A percentile compares a stretch with the other conserved stretches of the same genome.
These are phyloP conservation scores for Alternaria alternata DNA, from an alignment of 2,329 filamentous ascomycete species.

Conservation along the genomic window DNA sequence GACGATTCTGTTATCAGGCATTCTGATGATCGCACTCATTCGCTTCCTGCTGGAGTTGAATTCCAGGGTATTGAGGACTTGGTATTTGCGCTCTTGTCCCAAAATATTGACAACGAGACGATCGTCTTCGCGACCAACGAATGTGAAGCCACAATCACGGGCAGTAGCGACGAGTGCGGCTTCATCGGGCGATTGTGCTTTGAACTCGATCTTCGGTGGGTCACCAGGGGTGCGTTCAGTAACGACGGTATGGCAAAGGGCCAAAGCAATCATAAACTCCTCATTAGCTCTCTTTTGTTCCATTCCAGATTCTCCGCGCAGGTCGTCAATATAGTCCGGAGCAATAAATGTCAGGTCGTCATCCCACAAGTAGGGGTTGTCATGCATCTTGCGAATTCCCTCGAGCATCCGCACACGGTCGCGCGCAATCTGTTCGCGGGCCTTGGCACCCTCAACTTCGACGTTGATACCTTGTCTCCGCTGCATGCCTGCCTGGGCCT, in stretches of 20 bases:
- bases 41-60: constrained; percentile 97
- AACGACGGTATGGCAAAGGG: constrained; percentile 96
- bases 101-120: constrained; percentile 86
- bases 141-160: constrained; percentile 92
- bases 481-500: constrained; percentile 96
- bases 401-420: constrained; percentile 77
- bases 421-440: constrained; percentile 78
- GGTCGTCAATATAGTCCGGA: constrained; percentile 84
- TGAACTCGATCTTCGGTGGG: constrained; percentile 89
- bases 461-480: constrained; percentile 88
- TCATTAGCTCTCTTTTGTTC: constrained; percentile 81
- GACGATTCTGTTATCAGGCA: constrained; percentile 89
- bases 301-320: constrained; percentile 77
- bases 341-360: constrained; percentile 92
- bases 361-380: constrained; percentile 91
- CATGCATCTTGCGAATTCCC: constrained; percentile 76
- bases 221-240: constrained; percentile 90
- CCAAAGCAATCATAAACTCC: constrained; percentile 92
- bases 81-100: constrained; percentile 84
- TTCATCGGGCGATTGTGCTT: constrained; percentile 96
- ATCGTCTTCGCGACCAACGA: constrained; percentile 80
- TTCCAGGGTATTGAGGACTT: constrained; percentile 91
- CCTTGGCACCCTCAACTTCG: constrained; percentile 77
- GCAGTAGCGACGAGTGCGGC: constrained; percentile 93
- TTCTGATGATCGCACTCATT: constrained; percentile 96